Base-by-base conservation (phyloP, 768 basidiomycete genomes). In the Punctularia strigosozonata region DNA sequence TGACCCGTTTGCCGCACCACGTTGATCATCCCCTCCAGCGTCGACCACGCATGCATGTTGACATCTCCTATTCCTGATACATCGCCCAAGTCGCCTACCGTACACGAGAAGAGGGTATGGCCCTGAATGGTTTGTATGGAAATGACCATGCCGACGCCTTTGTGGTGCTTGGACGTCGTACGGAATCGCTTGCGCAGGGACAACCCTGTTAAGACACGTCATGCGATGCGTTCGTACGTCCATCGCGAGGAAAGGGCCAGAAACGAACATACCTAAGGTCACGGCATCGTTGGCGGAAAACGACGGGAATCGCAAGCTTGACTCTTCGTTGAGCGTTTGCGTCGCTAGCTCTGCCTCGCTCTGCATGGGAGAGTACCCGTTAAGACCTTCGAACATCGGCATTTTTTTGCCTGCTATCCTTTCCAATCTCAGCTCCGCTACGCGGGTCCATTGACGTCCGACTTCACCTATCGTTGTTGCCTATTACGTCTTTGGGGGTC, bases 141-240 rank as follows among this genome's bases (percentile, higher is more conserved):
- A 45, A 89, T 75, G 34, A 85, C 78, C 43, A 86, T 70, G 23
- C 87, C 87, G 55, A 83, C 83, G 22, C 84, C 84, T 52, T 79
- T 82, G 15, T 64, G 60, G 53, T 86, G 80, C 17, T 84, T 69
- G 28, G 73, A 68, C 21, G 77, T 74, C 19, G 71, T 70, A 41
- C 85, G 74, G 47, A 89, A 89, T n/a, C 86, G 72, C 57, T 89
- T 89, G 45, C 86, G 73, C 36, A 89, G 58, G 3, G 83, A 86
- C 37, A 87, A 70, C 5, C n/a, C n/a, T n/a, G n/a, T n/a, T n/a
- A n/a, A n/a, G 78, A 77, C 66, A 70, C 39, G 24, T 18, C 34
- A 37, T 19, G 26, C 32, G 19, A 21, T 10, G 14, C 24, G 36
- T 40, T 43, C 26, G 39, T 35, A 13, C 12, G 43, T 30, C 22